A percentile compares a stretch with the other conserved stretches of the same genome.
Evolutionary conservation across 2,329 filamentous ascomycete genomes (phyloP).

Genomic region (Dothistroma septosporum): DNA sequence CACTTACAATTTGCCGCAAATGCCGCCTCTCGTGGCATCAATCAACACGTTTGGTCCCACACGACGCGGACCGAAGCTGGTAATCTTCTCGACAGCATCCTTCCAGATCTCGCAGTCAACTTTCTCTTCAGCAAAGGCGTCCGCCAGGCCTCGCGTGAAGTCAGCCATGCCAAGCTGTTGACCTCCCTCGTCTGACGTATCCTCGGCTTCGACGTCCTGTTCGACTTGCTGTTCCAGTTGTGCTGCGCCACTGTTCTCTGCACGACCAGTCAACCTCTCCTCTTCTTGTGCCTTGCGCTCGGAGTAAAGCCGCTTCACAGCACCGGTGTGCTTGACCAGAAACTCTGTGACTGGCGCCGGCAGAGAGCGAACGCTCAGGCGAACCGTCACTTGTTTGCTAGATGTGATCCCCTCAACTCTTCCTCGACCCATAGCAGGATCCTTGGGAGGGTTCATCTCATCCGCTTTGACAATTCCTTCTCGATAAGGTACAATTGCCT

Average conservation of each 20-base stretch:
- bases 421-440: conserved; percentile 81
- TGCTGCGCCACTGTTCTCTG: conserved; percentile 31
- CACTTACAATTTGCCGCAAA: conserved; percentile 68
- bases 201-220: conserved; percentile 47
- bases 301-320: conserved; percentile 74
- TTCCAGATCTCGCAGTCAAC: conserved; percentile 73
- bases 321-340: conserved; percentile 70
- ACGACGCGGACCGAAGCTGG: conserved; percentile 82
- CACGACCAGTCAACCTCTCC: conserved; percentile 37
- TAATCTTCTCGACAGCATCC: conserved; percentile 71
- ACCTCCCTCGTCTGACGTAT: conserved; percentile 49
- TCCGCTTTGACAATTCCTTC: conserved; percentile 80
- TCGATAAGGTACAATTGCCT: conserved; percentile 90
- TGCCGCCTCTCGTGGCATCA: conserved; percentile 69
- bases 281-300: conserved; percentile 57
- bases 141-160: conserved; percentile 68
- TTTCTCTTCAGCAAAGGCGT: conserved; percentile 66
- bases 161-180: conserved; percentile 67
- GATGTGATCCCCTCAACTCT: conserved; percentile 70
- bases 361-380: conserved; percentile 72
- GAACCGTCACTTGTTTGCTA: conserved; percentile 79
- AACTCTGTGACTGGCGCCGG: conserved; percentile 78
- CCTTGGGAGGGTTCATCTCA: conserved; percentile 86
- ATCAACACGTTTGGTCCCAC: conserved; percentile 86
- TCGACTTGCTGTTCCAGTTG: conserved; percentile 33